Base-by-base conservation (phyloP, 192 early-diverging fungal species). In the Ambispora gerdemannii region DNA sequence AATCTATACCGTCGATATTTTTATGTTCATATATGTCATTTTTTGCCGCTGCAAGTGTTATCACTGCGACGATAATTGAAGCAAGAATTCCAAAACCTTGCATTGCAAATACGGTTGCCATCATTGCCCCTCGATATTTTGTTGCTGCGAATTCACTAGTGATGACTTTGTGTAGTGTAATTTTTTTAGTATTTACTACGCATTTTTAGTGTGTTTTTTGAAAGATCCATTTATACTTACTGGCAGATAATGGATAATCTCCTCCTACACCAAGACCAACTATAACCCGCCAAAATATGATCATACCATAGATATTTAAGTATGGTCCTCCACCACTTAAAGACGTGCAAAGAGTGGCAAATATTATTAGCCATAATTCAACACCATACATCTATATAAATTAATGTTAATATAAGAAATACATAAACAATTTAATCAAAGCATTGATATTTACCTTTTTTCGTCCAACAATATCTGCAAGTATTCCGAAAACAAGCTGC, bases 221-320 rank as follows among this genome's bases (percentile, higher is more conserved):
- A 43, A 43, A 10, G 38, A 43, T 6, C 6, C 6, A 43, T 43
- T 15, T 10, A 43, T 10, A 43, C 38, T 28, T 70, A 70, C 68
- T 90, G 28, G 94, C 92, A 13, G 94, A 95, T 59, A 96, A 82
- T 15, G 96, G 95, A 76, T 98, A 98, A 77, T 97, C 95, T 34
- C 94, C 93, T 72, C 96, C 96, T 59, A 98, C 90, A 49, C 95
- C 96, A 33, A 96, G 78, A 59, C 95, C 96, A 30, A 95, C 84
- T 58, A 98, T 74, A 58, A 94, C 80, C 53, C 95, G 91, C 95
- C 95, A 97, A 47, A 90, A 89, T 72, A 94, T 82, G 13, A 96
- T 83, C 63, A 81, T 77, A 28, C 77, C 78, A 50, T 74, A 81
- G 34, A 84, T 76, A 28, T 89, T 81, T 50, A 92, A 75, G 63